Base-by-base conservation (phyloP, 139 green algal genomes). In the Picochlorum costavermella region DNA sequence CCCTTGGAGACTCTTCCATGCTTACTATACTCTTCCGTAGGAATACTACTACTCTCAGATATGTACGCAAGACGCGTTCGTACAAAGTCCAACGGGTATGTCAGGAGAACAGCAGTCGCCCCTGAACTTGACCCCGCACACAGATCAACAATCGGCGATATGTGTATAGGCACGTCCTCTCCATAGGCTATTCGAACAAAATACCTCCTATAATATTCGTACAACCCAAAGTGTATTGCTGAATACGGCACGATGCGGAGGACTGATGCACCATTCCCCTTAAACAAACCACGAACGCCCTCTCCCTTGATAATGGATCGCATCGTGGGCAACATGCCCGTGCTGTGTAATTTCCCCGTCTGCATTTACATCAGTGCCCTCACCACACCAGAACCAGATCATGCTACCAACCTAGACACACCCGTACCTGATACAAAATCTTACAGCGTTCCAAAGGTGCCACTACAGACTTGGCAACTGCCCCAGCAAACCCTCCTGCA, bases 81-180 rank as follows among this genome's bases (percentile, higher is more conserved):
- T 3, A 94, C 79, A 5, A 96, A 56, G 75, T 96, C 90, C 20
- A 96, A 74, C 0, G 90, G 90, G 70, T 96, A 96, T 0, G 90
- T 96, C 0, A 88, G 26, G 45, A 93, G 16, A 30, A 96, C 90
- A 3, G 90, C 90, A 6, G 74, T 93, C 26, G 87, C 89, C 14
- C 90, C 90, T 17, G 88, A 80, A 9, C 74, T 60, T 5, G 85
- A 89, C 28, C 87, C 88, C 2, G 88, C 88, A 10, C 89, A 5
- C 31, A 96, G 72, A 65, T 95, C 85, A 28, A 84, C 65, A n/a
- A 78, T 9, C 0, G 84, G 77, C 5, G 79, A 64, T 5, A 82
- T 69, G 10, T 26, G 43, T 17, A 23, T 36, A 40, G 11, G 10
- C 12, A 45, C 9, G 16, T 64, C 36, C 31, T 14, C 14, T 40